Base-by-base conservation (phyloP, 495 filamentous ascomycete species). In the Clohesyomyces aquaticus region DNA sequence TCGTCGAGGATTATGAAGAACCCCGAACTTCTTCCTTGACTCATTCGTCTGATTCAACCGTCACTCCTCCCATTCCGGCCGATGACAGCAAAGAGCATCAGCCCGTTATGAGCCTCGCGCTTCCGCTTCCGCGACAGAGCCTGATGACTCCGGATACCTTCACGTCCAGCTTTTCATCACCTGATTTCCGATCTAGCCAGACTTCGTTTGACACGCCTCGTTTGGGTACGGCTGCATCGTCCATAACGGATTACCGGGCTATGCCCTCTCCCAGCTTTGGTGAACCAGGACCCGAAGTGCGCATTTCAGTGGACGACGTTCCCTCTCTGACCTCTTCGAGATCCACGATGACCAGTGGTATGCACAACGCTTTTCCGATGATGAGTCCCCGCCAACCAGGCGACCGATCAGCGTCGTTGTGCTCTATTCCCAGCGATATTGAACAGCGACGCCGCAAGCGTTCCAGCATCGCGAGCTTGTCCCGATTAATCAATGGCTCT, bases 311-410 rank as follows among this genome's bases (percentile, higher is more conserved):
- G 22, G 91, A 96, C 59, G 90, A 92, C 75, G 89, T 93, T 11
- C 92, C 92, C 6, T 96, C 91, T 28, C 75, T 96, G 27, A 92
- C 88, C 18, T 93, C 89, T 75, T 92, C 89, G 72, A 85, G 90
- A 67, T 96, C 92, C 0, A 93, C 91, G 14, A 89, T 87, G 85
- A 91, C 90, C 2, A 87, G 87, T 59, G 85, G 56, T 71, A 77
- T 63, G 66, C 79, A 71, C 67, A 77, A 63, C 79, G 80, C 16
- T 72, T 84, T 54, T 80, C 78, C 85, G 28, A 82, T 81, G 70
- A 69, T 47, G 51, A 67, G 65, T 22, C 61, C 61, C 23, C 59
- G 74, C 55, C 54, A 80, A 81, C 18, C 87, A 32, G 55, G 88
- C 54, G 79, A 82, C 46, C 83, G 88, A 35, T 86, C 88, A 8